phyloP scores from a whole-genome alignment of 345 rosid species.

The Jatropha curcas region DNA sequence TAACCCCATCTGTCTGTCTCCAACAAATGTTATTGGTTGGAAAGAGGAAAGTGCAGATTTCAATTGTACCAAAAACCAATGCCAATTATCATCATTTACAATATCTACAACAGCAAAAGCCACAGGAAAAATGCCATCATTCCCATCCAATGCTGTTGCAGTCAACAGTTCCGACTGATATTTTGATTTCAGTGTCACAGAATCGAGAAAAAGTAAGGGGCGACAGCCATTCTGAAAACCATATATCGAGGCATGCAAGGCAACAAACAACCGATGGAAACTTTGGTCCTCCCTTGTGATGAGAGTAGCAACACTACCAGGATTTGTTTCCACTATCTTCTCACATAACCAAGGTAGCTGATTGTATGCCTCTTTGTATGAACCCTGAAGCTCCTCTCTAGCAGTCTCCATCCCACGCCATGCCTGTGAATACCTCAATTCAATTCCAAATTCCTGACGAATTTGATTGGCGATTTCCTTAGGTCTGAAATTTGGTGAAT shows the following conservation, averaged over 20 bases:
- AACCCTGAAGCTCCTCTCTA: slow-evolving; percentile 28
- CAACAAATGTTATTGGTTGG: slow-evolving; percentile 27
- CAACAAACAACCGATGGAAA: slow-evolving; percentile 25
- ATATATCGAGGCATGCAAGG: slow-evolving; percentile 28
- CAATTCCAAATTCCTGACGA: slow-evolving; percentile 31
- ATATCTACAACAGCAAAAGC: slow-evolving; percentile 30
- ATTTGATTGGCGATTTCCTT: slow-evolving; percentile 30
- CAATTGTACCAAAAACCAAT: slow-evolving; percentile 31
- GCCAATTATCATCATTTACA: slow-evolving; percentile 30
- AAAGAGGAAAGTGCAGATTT: slow-evolving; percentile 15
- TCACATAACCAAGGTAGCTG: slow-evolving; percentile 31
- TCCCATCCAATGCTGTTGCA: slow-evolving; percentile 34
- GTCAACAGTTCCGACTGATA: slow-evolving; percentile 30
- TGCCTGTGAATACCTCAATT: slow-evolving; percentile 26
- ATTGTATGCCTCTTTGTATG: slow-evolving; percentile 28
- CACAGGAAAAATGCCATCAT: slow-evolving; percentile 26
- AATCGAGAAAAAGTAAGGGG: slow-evolving; percentile 30
- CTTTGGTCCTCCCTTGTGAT: slow-evolving; percentile 18
- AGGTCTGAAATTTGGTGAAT: slow-evolving; percentile 25
- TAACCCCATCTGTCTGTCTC: slow-evolving; percentile 16
- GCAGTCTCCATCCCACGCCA: slow-evolving; percentile 31
- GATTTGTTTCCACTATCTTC: slow-evolving; percentile 29
- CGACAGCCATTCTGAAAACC: slow-evolving; percentile 34
- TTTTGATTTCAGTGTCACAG: slow-evolving; percentile 17
- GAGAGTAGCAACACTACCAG: slow-evolving; percentile 22